Percentiles rank a stretch among this genome's conserved stretches.
phyloP scores from a whole-genome alignment of 2,329 filamentous ascomycete genomes.

The Xylariaceae sp. region DNA sequence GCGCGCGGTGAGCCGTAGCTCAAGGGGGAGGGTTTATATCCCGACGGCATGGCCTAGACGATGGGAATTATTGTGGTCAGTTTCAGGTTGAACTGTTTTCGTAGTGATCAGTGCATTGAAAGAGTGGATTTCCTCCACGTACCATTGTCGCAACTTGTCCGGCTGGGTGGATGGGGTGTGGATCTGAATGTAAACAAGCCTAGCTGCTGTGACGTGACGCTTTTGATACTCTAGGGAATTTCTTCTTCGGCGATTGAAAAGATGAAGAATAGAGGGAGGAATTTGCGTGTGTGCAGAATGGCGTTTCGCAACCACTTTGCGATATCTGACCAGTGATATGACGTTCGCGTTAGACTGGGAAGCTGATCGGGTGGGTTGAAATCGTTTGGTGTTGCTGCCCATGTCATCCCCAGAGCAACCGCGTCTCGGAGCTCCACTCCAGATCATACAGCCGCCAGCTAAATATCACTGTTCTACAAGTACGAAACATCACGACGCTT shows the following conservation, averaged over 20 bases:
- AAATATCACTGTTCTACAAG: no score
- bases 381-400: neutral
- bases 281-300: no score
- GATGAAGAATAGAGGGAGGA: no score
- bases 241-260: no score
- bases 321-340: no score
- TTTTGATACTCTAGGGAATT: no score
- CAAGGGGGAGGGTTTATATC: conserved; percentile 68
- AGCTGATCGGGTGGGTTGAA: neutral
- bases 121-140: conserved; percentile 21
- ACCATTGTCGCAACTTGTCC: conserved; percentile 23
- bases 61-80: conserved; percentile 1
- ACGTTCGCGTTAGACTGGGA: no score
- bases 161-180: neutral
- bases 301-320: no score
- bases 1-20: conserved; percentile 67
- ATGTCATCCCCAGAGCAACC: neutral
- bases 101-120: conserved; percentile 4
- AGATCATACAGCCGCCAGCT: neutral
- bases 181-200: conserved; percentile 15
- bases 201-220: neutral
- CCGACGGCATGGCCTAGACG: conserved; percentile 48
- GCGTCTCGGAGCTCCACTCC: neutral
- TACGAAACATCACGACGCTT: no score
- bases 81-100: neutral